Conservation (phyloP, 176 grass and related monocot species). For the Hordeum marinum region DNA sequence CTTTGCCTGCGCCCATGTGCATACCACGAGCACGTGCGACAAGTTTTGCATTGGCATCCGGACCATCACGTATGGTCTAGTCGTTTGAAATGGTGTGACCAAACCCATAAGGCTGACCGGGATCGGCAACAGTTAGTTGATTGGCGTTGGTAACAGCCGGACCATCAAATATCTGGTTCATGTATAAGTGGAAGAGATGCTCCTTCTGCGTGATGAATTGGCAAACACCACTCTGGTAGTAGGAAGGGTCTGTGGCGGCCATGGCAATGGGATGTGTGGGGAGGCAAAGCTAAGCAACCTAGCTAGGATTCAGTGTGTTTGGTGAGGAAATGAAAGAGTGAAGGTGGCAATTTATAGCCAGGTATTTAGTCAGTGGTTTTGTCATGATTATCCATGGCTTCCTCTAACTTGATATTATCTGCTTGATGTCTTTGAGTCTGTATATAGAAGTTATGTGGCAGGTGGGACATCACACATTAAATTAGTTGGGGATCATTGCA, state of each 20-base stretch:
- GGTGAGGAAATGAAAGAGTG: neutral
- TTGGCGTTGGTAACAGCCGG: neutral
- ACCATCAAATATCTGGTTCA: neutral
- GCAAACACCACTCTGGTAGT: constrained; percentile 7
- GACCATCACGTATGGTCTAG: neutral
- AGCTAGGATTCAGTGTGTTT: neutral
- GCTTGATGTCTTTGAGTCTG: neutral
- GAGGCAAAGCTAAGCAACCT: neutral
- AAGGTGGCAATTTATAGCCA: neutral
- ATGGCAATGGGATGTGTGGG: neutral
- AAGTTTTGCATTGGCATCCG: neutral
- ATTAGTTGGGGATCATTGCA: no score
- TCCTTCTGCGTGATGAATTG: neutral
- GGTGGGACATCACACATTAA: no score
- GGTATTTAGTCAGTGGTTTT: neutral
- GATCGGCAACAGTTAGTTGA: neutral
- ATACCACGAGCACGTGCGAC: neutral
- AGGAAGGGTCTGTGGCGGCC: neutral
- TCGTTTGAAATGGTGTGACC: neutral
- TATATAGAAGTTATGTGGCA: neutral
- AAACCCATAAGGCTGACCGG: neutral
- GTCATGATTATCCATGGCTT: neutral
- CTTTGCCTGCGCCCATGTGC: neutral
- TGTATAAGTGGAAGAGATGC: constrained; percentile 4
- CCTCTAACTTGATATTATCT: neutral